Evolutionary conservation across 139 green algal species (phyloP).

Genomic region (Monoraphidium neglectum): DNA sequence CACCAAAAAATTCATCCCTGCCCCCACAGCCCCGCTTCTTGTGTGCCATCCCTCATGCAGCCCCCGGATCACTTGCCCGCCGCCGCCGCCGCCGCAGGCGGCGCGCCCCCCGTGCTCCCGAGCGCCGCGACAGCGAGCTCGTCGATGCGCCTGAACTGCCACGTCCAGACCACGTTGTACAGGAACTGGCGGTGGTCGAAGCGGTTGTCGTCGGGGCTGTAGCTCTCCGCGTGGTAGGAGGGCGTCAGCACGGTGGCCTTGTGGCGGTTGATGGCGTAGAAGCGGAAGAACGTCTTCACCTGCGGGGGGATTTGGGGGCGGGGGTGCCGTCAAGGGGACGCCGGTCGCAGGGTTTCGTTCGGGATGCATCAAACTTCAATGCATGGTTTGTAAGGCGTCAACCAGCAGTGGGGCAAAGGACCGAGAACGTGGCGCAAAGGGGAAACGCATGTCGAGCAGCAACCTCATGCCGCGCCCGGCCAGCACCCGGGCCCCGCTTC

Average conservation of each 20-base stretch:
- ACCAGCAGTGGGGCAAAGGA: too few species aligned
- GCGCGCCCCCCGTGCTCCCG: neutral
- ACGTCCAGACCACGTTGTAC: conserved; percentile 89
- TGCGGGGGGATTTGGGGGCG: conserved; percentile 9
- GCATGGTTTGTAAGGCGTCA: conserved; percentile 2
- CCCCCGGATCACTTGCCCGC: too few species aligned
- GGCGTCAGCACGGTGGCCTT: conserved; percentile 97
- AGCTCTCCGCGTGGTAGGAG: conserved; percentile 95
- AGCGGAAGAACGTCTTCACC: conserved; percentile 97
- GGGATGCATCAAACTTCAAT: conserved; percentile 2
- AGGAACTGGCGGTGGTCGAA: conserved; percentile 95
- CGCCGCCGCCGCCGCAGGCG: conserved; percentile 1
- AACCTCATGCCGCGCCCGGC: too few species aligned
- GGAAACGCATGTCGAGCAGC: too few species aligned
- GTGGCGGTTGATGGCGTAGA: conserved; percentile 95
- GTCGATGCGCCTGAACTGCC: conserved; percentile 90
- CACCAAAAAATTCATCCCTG: too few species aligned
- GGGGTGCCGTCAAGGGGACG: neutral
- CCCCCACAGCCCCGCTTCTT: too few species aligned
- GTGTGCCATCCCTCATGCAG: too few species aligned
- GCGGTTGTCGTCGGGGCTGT: conserved; percentile 96
- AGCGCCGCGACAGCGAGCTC: conserved; percentile 39
- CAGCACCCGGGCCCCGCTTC: too few species aligned
- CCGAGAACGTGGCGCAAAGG: too few species aligned
- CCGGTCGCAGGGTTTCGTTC: neutral